Base-by-base conservation (phyloP, 2,329 filamentous ascomycete species). In the Colletotrichum brevisporum region DNA sequence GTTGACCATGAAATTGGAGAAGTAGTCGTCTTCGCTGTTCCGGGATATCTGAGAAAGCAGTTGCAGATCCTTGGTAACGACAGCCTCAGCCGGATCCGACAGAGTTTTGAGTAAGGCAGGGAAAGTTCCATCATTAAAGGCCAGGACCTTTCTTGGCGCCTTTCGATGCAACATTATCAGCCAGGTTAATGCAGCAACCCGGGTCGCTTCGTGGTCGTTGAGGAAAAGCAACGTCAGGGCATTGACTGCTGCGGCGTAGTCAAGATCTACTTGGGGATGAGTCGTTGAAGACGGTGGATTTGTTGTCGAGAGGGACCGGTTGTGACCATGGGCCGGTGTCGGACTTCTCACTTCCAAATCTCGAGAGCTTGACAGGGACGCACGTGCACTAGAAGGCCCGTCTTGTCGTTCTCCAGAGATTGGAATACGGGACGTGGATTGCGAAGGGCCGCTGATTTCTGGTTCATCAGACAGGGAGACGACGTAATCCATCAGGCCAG, bases 1-100 rank as follows among this genome's bases (percentile, higher is more conserved):
- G 77, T 97, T 97, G 70, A 98, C 92, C 96, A 99, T 99, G 79
- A 99, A 99, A 26, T 95, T 97, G 2, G 94, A 92, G 78, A 99
- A 99, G 80, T 98, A 98, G 72, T 95, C 94, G 76, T 99, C 96
- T 75, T 98, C 96, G 77, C 94, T 98, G 75, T 98, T 97, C 72
- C 92, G 91, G 3, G 95, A 98, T 63, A 99, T 98, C 74, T 99
- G 96, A 0, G 95, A 98, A 2, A 99, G 86, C 16, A 99, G 86
- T 72, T 98, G 93, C 36, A 99, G 83, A 78, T 99, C 96, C 74
- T 96, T 93, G 5, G 94, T 98, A 1, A 99, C 97, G 6, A 99
- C 96, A 18, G 94, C 93, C 78, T 99, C 96, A 8, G 95, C 93
- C 8, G 95, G 94, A 79, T 99, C 96, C 0, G 95, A 98, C 0